Evolutionary conservation across 306 rosid genomes (phyloP).

Genomic region (Cercis canadensis): DNA sequence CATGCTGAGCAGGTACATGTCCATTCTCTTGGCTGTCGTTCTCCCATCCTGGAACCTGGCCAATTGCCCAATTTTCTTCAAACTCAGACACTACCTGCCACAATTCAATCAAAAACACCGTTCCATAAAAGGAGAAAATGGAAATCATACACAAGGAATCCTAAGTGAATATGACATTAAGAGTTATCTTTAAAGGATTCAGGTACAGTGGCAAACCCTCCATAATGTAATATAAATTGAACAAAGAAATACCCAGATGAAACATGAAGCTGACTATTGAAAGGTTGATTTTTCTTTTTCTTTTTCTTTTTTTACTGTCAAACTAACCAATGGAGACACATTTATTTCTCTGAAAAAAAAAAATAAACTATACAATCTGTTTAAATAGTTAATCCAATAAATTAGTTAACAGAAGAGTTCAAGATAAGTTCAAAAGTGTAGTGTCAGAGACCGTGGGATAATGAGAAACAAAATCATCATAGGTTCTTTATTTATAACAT

Average conservation of each 20-base stretch:
- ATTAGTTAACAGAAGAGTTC: neutral
- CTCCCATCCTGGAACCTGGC: constrained; percentile 78
- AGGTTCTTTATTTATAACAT: constrained; percentile 1
- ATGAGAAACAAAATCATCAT: neutral
- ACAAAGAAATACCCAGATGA: neutral
- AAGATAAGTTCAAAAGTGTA: constrained; percentile 12
- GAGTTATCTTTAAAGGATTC: no score
- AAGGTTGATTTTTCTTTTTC: neutral
- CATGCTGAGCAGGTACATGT: constrained; percentile 51
- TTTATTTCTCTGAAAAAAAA: neutral
- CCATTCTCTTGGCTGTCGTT: constrained; percentile 69
- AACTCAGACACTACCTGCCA: constrained; percentile 76
- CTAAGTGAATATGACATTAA: neutral
- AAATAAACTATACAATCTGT: no score
- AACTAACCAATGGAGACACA: neutral
- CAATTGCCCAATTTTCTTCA: constrained; percentile 84
- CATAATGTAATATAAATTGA: neutral
- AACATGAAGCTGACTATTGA: neutral
- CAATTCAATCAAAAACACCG: constrained; percentile 32
- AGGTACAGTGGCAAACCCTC: neutral
- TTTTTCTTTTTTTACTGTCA: neutral
- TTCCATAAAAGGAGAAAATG: neutral
- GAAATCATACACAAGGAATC: constrained; percentile 14
- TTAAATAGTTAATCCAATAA: neutral
- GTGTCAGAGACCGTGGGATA: neutral